Conservation (phyloP, 2,329 filamentous ascomycete genomes). For the Fusarium stilboides region DNA sequence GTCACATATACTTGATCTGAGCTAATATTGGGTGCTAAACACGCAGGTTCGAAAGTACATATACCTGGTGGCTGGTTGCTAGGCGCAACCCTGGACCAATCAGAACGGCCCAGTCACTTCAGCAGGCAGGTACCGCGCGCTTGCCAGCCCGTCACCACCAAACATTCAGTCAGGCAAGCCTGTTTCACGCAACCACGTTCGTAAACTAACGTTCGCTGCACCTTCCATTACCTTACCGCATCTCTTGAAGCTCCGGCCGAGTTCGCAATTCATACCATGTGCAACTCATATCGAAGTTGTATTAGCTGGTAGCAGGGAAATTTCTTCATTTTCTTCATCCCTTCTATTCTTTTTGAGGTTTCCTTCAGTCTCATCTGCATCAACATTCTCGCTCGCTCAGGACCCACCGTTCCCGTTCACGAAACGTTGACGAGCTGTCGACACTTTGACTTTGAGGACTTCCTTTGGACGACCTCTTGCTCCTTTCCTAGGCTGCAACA, state of each 20-base stretch:
- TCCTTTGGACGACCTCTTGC: constrained; percentile 31
- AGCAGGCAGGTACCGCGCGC: constrained; percentile 44
- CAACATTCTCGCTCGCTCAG: constrained; percentile 32
- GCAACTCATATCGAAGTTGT: constrained; percentile 38
- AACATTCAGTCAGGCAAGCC: constrained; percentile 36
- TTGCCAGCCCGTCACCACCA: constrained; percentile 45
- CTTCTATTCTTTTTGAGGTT: constrained; percentile 22
- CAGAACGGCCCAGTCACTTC: neutral
- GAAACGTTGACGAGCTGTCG: constrained; percentile 44
- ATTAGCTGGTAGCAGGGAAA: constrained; percentile 46
- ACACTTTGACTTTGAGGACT: constrained; percentile 40
- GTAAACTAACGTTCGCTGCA: constrained; percentile 23
- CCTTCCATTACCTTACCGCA: constrained; percentile 23
- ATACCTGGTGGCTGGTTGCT: constrained; percentile 46
- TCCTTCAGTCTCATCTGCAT: constrained; percentile 21
- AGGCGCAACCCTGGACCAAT: constrained; percentile 39
- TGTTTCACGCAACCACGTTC: constrained; percentile 34
- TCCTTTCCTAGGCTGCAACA: constrained; percentile 22
- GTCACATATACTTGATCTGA: constrained; percentile 25
- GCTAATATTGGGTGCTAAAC: neutral
- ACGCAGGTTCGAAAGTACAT: constrained; percentile 15
- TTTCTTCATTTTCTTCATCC: constrained; percentile 34
- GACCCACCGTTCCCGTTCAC: constrained; percentile 48
- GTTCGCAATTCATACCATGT: constrained; percentile 44
- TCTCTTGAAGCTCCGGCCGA: constrained; percentile 36